These are phyloP conservation scores for Fusarium odoratissimum DNA, from an alignment of 2,329 filamentous ascomycete genomes.

Conservation along the genomic window DNA sequence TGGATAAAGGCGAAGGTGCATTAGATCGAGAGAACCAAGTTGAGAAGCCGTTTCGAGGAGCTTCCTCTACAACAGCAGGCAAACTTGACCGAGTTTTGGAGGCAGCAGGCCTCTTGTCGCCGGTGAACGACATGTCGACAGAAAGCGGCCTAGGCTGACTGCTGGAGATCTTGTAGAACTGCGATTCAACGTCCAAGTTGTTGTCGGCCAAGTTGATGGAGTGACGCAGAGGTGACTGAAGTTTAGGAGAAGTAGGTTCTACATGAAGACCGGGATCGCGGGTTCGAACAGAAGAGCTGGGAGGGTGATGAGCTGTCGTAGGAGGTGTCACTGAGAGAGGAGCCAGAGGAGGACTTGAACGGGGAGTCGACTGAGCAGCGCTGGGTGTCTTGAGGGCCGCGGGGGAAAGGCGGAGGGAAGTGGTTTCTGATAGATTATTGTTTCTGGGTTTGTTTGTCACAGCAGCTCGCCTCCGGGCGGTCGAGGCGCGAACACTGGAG, in stretches of 20 bases:
- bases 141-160: slow-evolving; percentile 40
- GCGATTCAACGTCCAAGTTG: slow-evolving; percentile 26
- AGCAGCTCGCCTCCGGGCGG: slow-evolving; percentile 28
- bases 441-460: slow-evolving; percentile 33
- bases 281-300: slow-evolving; percentile 35
- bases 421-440: slow-evolving; percentile 37
- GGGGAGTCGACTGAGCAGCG: slow-evolving; percentile 20
- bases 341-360: slow-evolving; percentile 14
- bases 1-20: slow-evolving; percentile 28
- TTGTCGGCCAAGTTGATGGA: slow-evolving; percentile 44
- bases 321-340: slow-evolving; percentile 29
- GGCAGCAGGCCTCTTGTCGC: slow-evolving; percentile 42
- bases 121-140: slow-evolving; percentile 49
- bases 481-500: slow-evolving; percentile 37
- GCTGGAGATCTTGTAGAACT: slow-evolving; percentile 20
- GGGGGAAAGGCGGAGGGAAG: slow-evolving; percentile 30
- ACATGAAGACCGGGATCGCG: slow-evolving; percentile 41
- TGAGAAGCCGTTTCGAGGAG: slow-evolving; percentile 32
- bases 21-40: slow-evolving; percentile 43
- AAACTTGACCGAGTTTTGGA: slow-evolving; percentile 17
- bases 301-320: slow-evolving; percentile 32
- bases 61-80: slow-evolving; percentile 31
- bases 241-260: slow-evolving; percentile 46
- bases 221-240: slow-evolving; percentile 48
- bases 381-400: slow-evolving; percentile 31